Conservation (phyloP, 2,329 filamentous ascomycete species). For the Sporothrix mexicana region DNA sequence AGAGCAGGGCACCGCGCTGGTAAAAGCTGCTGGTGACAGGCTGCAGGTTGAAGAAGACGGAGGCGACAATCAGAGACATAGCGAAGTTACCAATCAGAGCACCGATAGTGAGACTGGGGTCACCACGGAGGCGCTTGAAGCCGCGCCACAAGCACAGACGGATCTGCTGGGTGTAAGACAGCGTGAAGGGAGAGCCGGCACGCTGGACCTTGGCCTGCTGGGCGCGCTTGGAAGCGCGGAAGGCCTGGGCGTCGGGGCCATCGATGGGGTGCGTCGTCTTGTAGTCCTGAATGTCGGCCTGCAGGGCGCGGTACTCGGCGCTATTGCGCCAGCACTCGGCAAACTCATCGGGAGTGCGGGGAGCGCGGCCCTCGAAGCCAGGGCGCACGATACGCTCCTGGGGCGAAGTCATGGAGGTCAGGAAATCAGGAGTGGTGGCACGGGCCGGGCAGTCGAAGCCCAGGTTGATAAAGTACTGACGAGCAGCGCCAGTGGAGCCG, state of each 20-base stretch:
- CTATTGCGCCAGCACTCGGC: constrained; percentile 64
- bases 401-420: constrained; percentile 71
- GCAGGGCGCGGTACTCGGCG: constrained; percentile 56
- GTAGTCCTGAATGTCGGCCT: constrained; percentile 62
- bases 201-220: constrained; percentile 66
- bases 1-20: constrained; percentile 77
- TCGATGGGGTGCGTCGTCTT: constrained; percentile 59
- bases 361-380: constrained; percentile 62
- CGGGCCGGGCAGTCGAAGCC: constrained; percentile 71
- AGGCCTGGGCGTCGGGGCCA: constrained; percentile 62
- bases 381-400: constrained; percentile 60
- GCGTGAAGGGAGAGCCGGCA: constrained; percentile 77
- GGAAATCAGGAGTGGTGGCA: constrained; percentile 73
- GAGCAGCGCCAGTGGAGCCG: constrained; percentile 64
- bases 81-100: constrained; percentile 73
- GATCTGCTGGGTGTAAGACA: constrained; percentile 78
- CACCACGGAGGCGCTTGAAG: constrained; percentile 75
- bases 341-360: constrained; percentile 67
- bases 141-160: constrained; percentile 80
- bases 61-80: constrained; percentile 78
- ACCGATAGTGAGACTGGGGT: constrained; percentile 74
- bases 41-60: constrained; percentile 79
- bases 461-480: constrained; percentile 68
- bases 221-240: constrained; percentile 59
- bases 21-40: constrained; percentile 74